Base-by-base conservation (phyloP, 2,329 filamentous ascomycete genomes). In the Fusarium temperatum region DNA sequence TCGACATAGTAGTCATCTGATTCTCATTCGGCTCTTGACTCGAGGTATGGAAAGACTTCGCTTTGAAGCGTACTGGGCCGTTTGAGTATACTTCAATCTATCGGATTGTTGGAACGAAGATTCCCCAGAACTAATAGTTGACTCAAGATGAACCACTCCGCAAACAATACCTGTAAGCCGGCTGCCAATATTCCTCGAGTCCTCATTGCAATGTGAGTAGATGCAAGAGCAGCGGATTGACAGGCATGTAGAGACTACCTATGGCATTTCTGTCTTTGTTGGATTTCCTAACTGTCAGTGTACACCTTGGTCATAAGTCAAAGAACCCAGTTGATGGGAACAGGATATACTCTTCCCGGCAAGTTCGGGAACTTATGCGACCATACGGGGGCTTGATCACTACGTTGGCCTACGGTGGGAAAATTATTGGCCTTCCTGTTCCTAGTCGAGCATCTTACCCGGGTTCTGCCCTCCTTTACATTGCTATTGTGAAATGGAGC, bases 291-390 rank as follows among this genome's bases (percentile, higher is more conserved):
- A 32, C 0, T 32, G 13, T 6, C 6, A 32, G 30, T 2, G 5
- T 6, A 6, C 13, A 6, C 5, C 13, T 32, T 14, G 30, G 30
- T 32, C 32, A 32, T 14, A 1, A 32, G 30, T 32, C 0, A 14
- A 14, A 2, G 30, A 32, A 32, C 1, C 30, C 12, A 32, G 2
- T 32, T 32, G 1, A 32, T 2, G 1, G 30, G 1, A 32, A 14
- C 1, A 32, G 30, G 30, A 32, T 32, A 2, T 32, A 1, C 30
- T 32, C 30, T 32, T 1, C 30, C 14, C 30, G 0, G 12, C 0
- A 32, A 32, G 30, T 32, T 1, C 30, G 2, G 0, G 12, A 32
- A 14, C 30, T 14, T 32, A 32, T 32, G 12, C 1, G 6, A 32
- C 30, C 1, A 14, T 32, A 32, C 12, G 12, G 30, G 30, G 12